Conservation (phyloP, 2,329 filamentous ascomycete species). For the Cladophialophora psammophila region DNA sequence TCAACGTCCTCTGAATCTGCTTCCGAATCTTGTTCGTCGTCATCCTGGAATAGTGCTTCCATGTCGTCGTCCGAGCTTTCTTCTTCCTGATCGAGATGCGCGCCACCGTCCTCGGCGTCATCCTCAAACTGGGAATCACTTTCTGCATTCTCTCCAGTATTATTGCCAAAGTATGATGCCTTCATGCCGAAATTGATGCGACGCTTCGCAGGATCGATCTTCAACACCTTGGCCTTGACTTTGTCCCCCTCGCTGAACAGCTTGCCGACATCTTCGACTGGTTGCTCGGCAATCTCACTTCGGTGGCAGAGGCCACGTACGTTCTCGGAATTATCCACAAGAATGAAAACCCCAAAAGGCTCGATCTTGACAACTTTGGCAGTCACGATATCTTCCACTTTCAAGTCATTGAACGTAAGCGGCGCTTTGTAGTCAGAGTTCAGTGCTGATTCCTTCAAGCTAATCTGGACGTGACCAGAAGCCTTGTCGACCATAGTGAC, state of each 20-base stretch:
- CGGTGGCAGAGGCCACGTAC: constrained; percentile 93
- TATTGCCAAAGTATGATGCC: constrained; percentile 82
- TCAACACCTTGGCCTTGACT: constrained; percentile 91
- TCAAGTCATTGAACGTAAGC: constrained; percentile 77
- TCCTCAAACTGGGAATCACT: constrained; percentile 45
- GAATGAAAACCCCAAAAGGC: constrained; percentile 93
- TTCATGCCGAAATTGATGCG: constrained; percentile 91
- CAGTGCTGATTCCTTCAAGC: constrained; percentile 82
- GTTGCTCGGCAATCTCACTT: constrained; percentile 86
- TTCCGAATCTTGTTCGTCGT: constrained; percentile 54
- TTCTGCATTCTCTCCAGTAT: constrained; percentile 61
- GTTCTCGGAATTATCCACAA: constrained; percentile 84
- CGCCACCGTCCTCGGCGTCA: constrained; percentile 48
- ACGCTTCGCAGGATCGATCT: constrained; percentile 75
- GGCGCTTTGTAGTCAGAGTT: constrained; percentile 79
- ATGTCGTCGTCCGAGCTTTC: constrained; percentile 43
- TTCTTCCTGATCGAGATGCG: constrained; percentile 45
- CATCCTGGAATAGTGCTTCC: constrained; percentile 48
- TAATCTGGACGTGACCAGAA: constrained; percentile 79
- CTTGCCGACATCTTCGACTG: constrained; percentile 82
- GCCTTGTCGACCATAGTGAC: constrained; percentile 74
- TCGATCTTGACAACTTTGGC: constrained; percentile 93
- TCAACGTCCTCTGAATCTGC: constrained; percentile 53
- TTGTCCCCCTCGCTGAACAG: constrained; percentile 87
- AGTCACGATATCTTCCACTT: constrained; percentile 80